A percentile compares a stretch with the other conserved stretches of the same genome.
These are phyloP conservation scores for Lipomyces kockii DNA, from an alignment of 805 yeast genomes.

Conservation along the genomic window DNA sequence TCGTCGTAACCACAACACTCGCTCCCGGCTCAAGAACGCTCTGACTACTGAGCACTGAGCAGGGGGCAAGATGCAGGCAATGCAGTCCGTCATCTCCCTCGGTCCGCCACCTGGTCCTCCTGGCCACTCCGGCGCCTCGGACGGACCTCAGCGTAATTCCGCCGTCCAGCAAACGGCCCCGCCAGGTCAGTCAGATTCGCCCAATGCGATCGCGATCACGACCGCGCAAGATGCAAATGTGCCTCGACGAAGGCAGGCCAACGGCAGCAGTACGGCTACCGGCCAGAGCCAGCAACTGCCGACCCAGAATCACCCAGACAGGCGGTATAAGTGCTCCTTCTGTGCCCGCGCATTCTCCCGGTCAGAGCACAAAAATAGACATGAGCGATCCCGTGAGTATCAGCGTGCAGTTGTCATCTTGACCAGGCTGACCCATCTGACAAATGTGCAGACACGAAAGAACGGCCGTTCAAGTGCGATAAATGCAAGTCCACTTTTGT, in stretches of 20 bases:
- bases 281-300: background rate
- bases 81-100: constrained; percentile 8
- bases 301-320: constrained; percentile 49
- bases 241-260: background rate
- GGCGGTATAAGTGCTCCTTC: constrained; percentile 75
- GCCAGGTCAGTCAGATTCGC: background rate
- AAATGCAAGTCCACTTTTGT: constrained; percentile 75
- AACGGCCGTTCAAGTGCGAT: constrained; percentile 76
- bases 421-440: background rate
- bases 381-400: constrained; percentile 63
- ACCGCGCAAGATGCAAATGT: background rate
- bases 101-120: background rate
- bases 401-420: background rate
- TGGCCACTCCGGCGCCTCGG: no score
- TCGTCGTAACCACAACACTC: no score
- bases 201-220: background rate
- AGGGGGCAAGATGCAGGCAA: constrained; percentile 3
- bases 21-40: no score
- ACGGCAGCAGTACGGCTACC: background rate
- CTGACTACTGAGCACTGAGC: no score
- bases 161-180: background rate
- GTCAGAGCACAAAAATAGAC: constrained; percentile 76
- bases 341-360: constrained; percentile 83
- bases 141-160: background rate
- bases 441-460: constrained; percentile 58